Conservation (phyloP, 371 early-diverging fungal species). For the Thermomucor indicae-seudaticae region DNA sequence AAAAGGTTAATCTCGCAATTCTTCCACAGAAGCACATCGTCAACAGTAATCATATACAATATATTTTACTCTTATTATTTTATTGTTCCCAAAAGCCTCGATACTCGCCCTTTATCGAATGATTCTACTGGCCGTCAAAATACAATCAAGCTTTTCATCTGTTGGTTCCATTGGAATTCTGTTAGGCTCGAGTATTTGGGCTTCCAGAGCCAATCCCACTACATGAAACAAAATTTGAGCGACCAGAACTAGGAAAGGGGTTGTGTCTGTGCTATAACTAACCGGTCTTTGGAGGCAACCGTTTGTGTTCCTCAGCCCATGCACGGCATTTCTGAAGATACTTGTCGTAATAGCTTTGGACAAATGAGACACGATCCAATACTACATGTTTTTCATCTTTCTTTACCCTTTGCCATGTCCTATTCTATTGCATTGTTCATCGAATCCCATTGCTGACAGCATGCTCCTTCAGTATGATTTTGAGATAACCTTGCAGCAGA, state of each 20-base stretch:
- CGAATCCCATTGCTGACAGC: slow-evolving; percentile 57
- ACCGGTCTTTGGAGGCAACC: slow-evolving; percentile 26
- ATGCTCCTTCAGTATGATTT: background rate
- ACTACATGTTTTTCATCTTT: too few species aligned
- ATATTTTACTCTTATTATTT: too few species aligned
- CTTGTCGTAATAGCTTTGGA: slow-evolving; percentile 37
- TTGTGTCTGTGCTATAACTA: background rate
- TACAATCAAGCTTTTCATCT: slow-evolving; percentile 28
- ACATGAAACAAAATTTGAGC: background rate
- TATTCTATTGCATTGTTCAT: slow-evolving; percentile 53
- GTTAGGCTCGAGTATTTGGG: slow-evolving; percentile 47
- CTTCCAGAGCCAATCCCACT: slow-evolving; percentile 57
- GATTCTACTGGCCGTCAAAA: slow-evolving; percentile 27
- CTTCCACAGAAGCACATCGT: too few species aligned
- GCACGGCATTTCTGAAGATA: slow-evolving; percentile 25
- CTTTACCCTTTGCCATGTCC: slow-evolving; percentile 73
- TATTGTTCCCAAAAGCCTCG: too few species aligned
- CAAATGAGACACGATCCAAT: background rate
- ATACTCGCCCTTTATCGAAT: too few species aligned
- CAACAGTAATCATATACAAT: too few species aligned
- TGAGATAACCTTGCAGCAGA: background rate
- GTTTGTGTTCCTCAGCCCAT: slow-evolving; percentile 24
- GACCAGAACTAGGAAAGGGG: background rate
- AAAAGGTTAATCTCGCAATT: too few species aligned
- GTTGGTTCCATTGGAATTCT: slow-evolving; percentile 39